Conservation (phyloP, 352 stramenopile species). For the Globisporangium uncinulatum region DNA sequence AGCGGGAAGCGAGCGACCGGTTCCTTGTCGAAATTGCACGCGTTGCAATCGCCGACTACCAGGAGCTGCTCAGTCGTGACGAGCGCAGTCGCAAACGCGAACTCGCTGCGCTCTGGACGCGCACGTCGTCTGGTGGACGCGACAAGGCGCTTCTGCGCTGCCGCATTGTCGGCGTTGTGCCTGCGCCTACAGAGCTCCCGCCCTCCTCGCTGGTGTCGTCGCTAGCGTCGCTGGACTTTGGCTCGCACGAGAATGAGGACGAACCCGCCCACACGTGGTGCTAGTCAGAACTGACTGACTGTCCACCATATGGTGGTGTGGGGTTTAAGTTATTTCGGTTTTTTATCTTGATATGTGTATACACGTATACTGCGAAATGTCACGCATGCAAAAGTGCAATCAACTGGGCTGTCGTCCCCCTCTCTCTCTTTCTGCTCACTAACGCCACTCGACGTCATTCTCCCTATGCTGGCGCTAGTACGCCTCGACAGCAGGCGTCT, state of each 20-base stretch:
- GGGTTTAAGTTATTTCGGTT: no score
- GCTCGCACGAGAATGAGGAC: constrained; percentile 3
- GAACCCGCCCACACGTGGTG: constrained; percentile 9
- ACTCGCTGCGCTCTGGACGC: constrained; percentile 40
- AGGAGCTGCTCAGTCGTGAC: constrained; percentile 29
- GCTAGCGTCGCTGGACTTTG: not conserved
- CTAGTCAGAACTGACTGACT: not conserved
- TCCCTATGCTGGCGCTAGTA: not conserved
- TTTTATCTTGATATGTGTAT: no score
- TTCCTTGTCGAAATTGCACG: constrained; percentile 71
- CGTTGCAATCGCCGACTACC: constrained; percentile 31
- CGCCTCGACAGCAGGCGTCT: not conserved
- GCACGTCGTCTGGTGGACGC: constrained; percentile 18
- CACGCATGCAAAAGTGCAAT: no score
- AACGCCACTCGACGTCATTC: no score
- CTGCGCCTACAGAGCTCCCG: not conserved
- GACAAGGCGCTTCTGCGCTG: constrained; percentile 35
- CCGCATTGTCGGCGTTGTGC: constrained; percentile 15
- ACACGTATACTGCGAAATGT: no score
- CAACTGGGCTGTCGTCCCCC: no score
- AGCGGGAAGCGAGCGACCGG: constrained; percentile 54
- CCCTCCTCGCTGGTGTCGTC: not conserved
- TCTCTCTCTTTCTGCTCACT: no score
- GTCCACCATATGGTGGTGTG: no score
- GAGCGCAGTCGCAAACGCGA: constrained; percentile 29